Percentiles rank a stretch among this genome's conserved stretches.
phyloP scores from a whole-genome alignment of 257 asterid genomes.

The Coffea eugenioides region DNA sequence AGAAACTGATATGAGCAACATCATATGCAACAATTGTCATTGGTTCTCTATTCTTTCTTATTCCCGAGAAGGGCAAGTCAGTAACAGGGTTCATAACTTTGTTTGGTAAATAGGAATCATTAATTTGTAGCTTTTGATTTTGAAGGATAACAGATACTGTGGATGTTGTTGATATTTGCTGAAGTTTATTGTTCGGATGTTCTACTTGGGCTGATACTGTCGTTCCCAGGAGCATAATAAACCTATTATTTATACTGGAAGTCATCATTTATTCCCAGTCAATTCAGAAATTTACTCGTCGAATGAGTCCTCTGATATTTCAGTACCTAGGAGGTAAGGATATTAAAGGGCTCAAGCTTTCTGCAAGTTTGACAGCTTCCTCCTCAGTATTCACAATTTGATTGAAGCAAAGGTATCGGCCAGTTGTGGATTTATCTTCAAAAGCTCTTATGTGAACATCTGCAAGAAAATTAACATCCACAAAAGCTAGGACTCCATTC shows the following conservation, averaged over 20 bases:
- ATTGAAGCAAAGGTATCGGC: conserved; percentile 45
- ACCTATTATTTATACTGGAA: too few relatives aligned
- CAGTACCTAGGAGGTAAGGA: conserved; percentile 38
- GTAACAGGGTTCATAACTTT: too few relatives aligned
- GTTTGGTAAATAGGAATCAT: not conserved
- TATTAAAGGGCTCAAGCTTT: conserved; percentile 40
- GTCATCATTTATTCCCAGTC: too few relatives aligned
- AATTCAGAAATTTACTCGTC: not conserved
- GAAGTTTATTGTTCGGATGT: not conserved
- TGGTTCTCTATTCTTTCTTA: not conserved
- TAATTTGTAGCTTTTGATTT: not conserved
- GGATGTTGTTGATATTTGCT: not conserved
- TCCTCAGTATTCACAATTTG: conserved; percentile 36
- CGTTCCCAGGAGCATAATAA: too few relatives aligned
- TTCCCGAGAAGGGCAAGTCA: not conserved
- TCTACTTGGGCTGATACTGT: too few relatives aligned
- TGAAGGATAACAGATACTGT: too few relatives aligned
- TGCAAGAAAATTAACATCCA: conserved; percentile 37
- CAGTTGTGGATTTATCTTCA: conserved; percentile 37
- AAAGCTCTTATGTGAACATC: conserved; percentile 49
- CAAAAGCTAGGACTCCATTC: conserved; percentile 43
- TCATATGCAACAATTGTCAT: not conserved
- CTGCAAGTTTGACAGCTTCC: conserved; percentile 36
- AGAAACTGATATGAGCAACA: not conserved
- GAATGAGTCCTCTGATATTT: too few relatives aligned